phyloP scores from a whole-genome alignment of 208 protist genomes.

The Trypanosoma melophagium region DNA sequence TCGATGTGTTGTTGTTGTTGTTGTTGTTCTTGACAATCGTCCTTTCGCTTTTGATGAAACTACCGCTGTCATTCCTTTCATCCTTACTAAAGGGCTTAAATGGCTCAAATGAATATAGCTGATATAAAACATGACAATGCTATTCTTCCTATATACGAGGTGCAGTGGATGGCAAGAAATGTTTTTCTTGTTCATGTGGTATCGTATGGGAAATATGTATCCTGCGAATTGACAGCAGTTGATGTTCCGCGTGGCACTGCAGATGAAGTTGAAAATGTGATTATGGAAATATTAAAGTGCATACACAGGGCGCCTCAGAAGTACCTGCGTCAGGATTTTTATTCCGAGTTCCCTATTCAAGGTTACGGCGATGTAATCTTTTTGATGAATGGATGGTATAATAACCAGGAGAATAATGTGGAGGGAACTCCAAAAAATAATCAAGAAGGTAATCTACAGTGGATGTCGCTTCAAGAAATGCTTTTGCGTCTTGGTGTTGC shows the following conservation, averaged over 20 bases:
- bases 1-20: no score
- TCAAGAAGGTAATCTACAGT: constrained; percentile 11
- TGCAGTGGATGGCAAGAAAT: constrained; percentile 58
- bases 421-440: no score
- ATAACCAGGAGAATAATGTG: no score
- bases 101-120: not conserved
- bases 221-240: constrained; percentile 58
- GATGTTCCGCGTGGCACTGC: constrained; percentile 42
- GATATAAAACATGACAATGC: constrained; percentile 19
- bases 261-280: constrained; percentile 3
- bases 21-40: not conserved
- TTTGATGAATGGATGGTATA: no score
- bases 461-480: constrained; percentile 54
- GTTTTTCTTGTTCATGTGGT: constrained; percentile 43
- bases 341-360: constrained; percentile 39
- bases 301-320: constrained; percentile 34
- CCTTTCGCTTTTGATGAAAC: constrained; percentile 1
- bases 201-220: constrained; percentile 30
- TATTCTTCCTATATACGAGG: constrained; percentile 34
- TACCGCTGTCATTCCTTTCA: no score
- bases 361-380: constrained; percentile 63
- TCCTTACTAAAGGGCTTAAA: not conserved
- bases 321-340: constrained; percentile 51
- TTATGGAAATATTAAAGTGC: constrained; percentile 5
- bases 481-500: constrained; percentile 40